Evolutionary conservation across 345 rosid species (phyloP), one percentile per base, ranked within the genome.

Genomic region (Kernera saxatilis): DNA sequence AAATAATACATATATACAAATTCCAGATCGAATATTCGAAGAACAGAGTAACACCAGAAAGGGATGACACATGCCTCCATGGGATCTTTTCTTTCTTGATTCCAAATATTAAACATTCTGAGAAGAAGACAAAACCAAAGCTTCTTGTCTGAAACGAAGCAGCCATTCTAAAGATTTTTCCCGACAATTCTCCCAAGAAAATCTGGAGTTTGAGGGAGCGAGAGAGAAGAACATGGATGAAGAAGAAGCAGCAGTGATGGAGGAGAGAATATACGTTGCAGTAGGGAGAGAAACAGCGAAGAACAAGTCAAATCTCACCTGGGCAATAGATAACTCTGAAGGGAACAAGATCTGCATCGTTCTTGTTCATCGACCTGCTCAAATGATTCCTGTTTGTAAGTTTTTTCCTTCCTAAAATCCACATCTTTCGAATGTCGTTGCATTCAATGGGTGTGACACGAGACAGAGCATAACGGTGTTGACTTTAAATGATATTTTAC

Each of bases 271-370:
- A 7, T 85, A 84, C 12, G 91, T 92, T 13, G 94, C 94, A 0
- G 74, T 89, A 4, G 85, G 88, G 18, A 86, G 77, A 53, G 77
- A 79, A 14, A 69, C 79, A 32, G 79, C 77, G 2, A 83, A 84
- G 57, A 67, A 74, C 80, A 83, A 71, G 67, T 82, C 79, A 49
- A 78, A 72, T 66, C 75, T 87, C 1, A 1, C 56, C 0, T 92
- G 93, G 93, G 88, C 81, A 4, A 40, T 87, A 62, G 87, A 84
- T 46, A 76, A 89, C 52, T 86, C 81, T 0, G 70, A 84, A 32
- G 90, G 96, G 32, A 85, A 73, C 76, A 79, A 75, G 72, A 81
- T 92, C 74, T 89, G 96, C 63, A 68, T 93, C 49, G 35, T 89
- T 61, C 88, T 83, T 70, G 92, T 93, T 68, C 87, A 87, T 46